A percentile compares a stretch with the other conserved stretches of the same genome.
These are phyloP conservation scores for Cunninghamia lanceolata DNA, from an alignment of 75 land plant genomes.

Conservation along the genomic window DNA sequence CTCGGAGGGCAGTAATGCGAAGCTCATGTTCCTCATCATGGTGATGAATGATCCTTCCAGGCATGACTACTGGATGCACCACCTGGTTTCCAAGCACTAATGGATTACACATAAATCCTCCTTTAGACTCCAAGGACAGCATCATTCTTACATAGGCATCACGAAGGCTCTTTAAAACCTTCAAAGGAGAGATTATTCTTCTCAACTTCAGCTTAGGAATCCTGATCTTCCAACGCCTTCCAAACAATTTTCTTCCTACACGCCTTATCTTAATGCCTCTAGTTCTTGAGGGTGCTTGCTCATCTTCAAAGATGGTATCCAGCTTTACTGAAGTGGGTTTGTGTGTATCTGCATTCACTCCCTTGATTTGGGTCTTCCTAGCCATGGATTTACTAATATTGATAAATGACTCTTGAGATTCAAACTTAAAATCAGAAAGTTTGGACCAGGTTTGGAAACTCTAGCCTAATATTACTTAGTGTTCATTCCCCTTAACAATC, in stretches of 20 bases:
- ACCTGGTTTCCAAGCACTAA: slow-evolving; percentile 1
- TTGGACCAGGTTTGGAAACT: background rate
- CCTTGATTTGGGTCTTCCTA: background rate
- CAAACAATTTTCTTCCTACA: background rate
- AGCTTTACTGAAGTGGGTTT: background rate
- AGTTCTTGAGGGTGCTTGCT: background rate
- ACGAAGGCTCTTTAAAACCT: background rate
- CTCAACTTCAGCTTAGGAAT: background rate
- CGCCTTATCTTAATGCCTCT: background rate
- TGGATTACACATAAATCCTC: background rate
- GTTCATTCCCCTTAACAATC: no score
- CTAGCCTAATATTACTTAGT: background rate
- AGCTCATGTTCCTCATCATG: background rate
- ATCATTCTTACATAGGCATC: slow-evolving; percentile 12
- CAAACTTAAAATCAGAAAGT: background rate
- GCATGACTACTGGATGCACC: background rate
- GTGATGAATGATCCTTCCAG: background rate
- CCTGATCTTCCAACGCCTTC: slow-evolving; percentile 1
- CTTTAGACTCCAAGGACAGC: background rate
- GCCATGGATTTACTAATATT: background rate
- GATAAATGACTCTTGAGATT: background rate
- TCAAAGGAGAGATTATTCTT: slow-evolving; percentile 1
- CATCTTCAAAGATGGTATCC: slow-evolving; percentile 11
- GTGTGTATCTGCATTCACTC: background rate
- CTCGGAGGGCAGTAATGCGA: background rate